Evolutionary conservation across 495 filamentous ascomycete genomes (phyloP).

Genomic region (Hyaloscypha finlandica): DNA sequence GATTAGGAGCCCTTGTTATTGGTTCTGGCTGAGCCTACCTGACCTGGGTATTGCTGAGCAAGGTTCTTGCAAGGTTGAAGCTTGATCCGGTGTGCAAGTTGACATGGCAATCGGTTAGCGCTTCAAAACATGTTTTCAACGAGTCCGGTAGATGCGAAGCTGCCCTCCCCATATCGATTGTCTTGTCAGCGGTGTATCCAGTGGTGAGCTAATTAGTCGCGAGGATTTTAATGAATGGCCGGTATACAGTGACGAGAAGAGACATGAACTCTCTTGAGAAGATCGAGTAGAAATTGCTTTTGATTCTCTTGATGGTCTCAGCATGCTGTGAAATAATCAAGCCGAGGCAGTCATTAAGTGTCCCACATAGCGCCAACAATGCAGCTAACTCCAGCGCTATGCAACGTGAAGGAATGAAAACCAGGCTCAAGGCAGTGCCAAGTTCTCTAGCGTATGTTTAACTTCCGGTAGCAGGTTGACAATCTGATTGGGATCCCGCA

Average conservation of each 20-base stretch:
- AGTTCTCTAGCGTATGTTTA: conserved; percentile 52
- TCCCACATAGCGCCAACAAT: conserved; percentile 10
- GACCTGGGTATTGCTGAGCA: background rate
- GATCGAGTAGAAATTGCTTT: background rate
- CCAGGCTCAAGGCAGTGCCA: conserved; percentile 29
- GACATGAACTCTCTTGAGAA: too few relatives aligned
- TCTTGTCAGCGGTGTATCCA: too few relatives aligned
- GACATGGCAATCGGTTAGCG: too few relatives aligned
- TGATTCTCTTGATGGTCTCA: background rate
- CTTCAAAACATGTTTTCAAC: too few relatives aligned
- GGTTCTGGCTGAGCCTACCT: background rate
- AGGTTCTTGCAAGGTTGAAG: background rate
- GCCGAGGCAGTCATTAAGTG: background rate
- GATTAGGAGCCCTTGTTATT: background rate
- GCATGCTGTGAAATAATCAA: background rate
- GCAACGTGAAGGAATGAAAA: conserved; percentile 6
- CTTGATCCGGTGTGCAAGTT: background rate
- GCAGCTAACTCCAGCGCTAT: conserved; percentile 26
- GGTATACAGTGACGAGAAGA: too few relatives aligned
- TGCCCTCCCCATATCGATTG: too few relatives aligned
- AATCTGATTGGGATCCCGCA: conserved; percentile 83
- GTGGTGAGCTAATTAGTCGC: too few relatives aligned
- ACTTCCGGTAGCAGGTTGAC: conserved; percentile 72
- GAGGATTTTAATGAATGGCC: too few relatives aligned
- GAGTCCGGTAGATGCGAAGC: too few relatives aligned